phyloP scores from a whole-genome alignment of 2,329 filamentous ascomycete species.

The Plenodomus biglobosus region DNA sequence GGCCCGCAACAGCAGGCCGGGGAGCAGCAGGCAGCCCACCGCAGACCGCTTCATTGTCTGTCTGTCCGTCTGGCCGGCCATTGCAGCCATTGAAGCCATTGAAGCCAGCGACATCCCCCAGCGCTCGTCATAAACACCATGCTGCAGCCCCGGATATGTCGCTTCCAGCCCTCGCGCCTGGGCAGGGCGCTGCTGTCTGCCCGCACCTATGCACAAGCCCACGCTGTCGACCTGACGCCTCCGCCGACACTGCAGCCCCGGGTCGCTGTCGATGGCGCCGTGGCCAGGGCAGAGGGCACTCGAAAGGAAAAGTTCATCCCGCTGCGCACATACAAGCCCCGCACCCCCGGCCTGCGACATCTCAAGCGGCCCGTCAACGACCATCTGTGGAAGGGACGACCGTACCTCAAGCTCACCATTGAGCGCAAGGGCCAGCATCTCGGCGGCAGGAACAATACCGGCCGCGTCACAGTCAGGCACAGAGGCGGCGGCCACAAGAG shows the following conservation, averaged over 20 bases:
- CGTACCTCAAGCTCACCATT: slow-evolving; percentile 79
- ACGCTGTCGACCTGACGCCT: slow-evolving; percentile 39
- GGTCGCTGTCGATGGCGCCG: slow-evolving; percentile 29
- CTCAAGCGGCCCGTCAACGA: slow-evolving; percentile 91
- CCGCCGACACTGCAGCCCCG: slow-evolving; percentile 39
- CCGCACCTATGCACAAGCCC: slow-evolving; percentile 57
- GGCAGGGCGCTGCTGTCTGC: slow-evolving; percentile 51
- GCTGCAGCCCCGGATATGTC: slow-evolving; percentile 67
- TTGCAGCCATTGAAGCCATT: slow-evolving; percentile 8
- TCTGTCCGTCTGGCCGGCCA: no score
- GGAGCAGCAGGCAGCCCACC: slow-evolving; percentile 23
- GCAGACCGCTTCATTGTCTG: slow-evolving; percentile 1
- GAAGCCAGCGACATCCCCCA: slow-evolving; percentile 8
- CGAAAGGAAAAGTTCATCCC: slow-evolving; percentile 45
- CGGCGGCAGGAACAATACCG: slow-evolving; percentile 87
- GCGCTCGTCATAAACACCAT: slow-evolving; percentile 48
- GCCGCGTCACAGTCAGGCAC: slow-evolving; percentile 84
- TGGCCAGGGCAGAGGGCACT: slow-evolving; percentile 27
- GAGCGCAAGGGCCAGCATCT: slow-evolving; percentile 91
- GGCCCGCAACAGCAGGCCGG: slow-evolving; percentile 23
- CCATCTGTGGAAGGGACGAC: slow-evolving; percentile 92
- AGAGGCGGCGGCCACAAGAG: slow-evolving; percentile 89
- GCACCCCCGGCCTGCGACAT: slow-evolving; percentile 90
- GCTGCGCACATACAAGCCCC: slow-evolving; percentile 86
- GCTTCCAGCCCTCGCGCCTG: slow-evolving; percentile 53